phyloP scores from a whole-genome alignment of 345 rosid species.

The Angophora floribunda region DNA sequence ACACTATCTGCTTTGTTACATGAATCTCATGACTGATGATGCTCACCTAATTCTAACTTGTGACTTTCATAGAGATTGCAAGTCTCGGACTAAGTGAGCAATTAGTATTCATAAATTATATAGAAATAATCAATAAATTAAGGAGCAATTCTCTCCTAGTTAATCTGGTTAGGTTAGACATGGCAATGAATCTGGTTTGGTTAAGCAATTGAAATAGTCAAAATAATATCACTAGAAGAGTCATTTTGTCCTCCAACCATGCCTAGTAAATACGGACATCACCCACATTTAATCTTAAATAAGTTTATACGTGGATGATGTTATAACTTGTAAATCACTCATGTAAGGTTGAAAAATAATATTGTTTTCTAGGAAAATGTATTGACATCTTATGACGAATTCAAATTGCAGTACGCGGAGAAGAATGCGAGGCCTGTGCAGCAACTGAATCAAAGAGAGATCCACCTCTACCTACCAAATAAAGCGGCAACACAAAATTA shows the following conservation, averaged over 20 bases:
- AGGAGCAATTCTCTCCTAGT: not conserved
- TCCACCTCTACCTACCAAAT: not conserved
- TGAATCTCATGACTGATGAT: not conserved
- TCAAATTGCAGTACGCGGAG: constrained; percentile 31
- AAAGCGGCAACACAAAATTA: not conserved
- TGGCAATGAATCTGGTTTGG: not conserved
- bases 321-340: not conserved
- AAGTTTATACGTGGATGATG: not conserved
- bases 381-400: not conserved
- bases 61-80: too few species aligned
- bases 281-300: not conserved
- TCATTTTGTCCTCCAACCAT: not conserved
- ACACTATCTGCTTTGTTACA: not conserved
- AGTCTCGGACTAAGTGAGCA: not conserved
- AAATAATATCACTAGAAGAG: not conserved
- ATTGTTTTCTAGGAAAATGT: not conserved
- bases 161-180: not conserved
- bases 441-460: constrained; percentile 11
- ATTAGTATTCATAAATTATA: not conserved
- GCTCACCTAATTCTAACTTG: not conserved
- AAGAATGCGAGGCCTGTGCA: constrained; percentile 51
- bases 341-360: not conserved
- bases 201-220: not conserved
- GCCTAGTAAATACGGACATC: not conserved
- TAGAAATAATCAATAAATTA: not conserved